These are phyloP conservation scores for Cercospora janseana DNA, from an alignment of 2,329 filamentous ascomycete genomes.

Conservation along the genomic window DNA sequence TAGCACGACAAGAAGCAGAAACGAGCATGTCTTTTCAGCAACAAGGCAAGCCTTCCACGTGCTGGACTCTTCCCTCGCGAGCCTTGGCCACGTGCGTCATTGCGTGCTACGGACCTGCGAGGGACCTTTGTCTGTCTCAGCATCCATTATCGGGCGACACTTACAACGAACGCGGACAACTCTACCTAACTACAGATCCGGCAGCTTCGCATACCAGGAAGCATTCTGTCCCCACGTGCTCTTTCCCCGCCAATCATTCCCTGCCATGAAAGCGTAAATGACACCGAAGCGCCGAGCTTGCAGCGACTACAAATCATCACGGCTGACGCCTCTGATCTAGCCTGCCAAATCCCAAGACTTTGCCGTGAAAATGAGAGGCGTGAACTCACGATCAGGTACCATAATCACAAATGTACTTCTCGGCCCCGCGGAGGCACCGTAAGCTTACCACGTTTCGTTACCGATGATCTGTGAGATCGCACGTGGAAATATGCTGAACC, in stretches of 20 bases:
- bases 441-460: too few species aligned
- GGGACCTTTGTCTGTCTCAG: neutral
- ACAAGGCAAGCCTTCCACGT: neutral
- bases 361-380: neutral
- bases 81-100: neutral
- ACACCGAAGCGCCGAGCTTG: neutral
- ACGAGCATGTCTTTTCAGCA: neutral
- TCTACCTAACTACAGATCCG: neutral
- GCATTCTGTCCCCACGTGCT: neutral
- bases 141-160: neutral
- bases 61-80: neutral
- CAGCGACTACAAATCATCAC: neutral
- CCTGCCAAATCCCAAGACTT: conserved; percentile 1
- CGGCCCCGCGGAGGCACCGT: too few species aligned
- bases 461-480: too few species aligned
- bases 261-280: neutral
- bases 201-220: neutral
- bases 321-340: neutral
- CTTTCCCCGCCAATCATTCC: neutral
- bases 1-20: conserved; percentile 4
- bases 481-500: too few species aligned
- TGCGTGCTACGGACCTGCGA: neutral
- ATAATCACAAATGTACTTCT: too few species aligned
- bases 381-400: neutral
- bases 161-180: neutral